Evolutionary conservation across 73 alveolate species (phyloP).

Genomic region (Stentor coeruleus): DNA sequence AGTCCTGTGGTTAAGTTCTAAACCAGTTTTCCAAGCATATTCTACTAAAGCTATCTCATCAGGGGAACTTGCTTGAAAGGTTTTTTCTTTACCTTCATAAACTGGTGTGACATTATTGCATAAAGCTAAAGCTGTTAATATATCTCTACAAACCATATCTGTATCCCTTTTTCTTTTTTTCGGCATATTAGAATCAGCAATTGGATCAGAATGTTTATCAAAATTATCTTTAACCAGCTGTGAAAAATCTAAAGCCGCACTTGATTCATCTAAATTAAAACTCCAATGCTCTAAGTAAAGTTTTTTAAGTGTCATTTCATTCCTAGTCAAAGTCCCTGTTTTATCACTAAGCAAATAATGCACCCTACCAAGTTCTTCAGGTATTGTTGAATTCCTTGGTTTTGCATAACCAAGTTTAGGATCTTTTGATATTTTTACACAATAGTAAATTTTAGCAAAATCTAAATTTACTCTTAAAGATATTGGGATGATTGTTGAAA

Average conservation of each 20-base stretch:
- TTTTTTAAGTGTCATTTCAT: slow-evolving; percentile 90
- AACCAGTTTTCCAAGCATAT: slow-evolving; percentile 67
- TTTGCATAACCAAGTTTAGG: slow-evolving; percentile 75
- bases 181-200: background rate
- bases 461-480: slow-evolving; percentile 87
- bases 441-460: slow-evolving; percentile 76
- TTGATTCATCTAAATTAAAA: background rate
- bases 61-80: slow-evolving; percentile 85
- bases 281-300: slow-evolving; percentile 3
- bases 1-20: slow-evolving; percentile 54
- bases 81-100: slow-evolving; percentile 41
- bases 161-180: slow-evolving; percentile 50
- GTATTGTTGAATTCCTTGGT: slow-evolving; percentile 82
- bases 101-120: slow-evolving; percentile 96
- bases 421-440: slow-evolving; percentile 66
- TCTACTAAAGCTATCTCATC: slow-evolving; percentile 89
- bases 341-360: slow-evolving; percentile 81
- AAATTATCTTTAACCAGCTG: background rate
- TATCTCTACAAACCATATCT: slow-evolving; percentile 71
- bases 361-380: slow-evolving; percentile 93
- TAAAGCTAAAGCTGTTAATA: slow-evolving; percentile 72
- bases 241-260: too few relatives aligned
- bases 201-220: background rate
- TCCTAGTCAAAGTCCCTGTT: slow-evolving; percentile 93
- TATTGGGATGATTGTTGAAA: slow-evolving; percentile 85